A percentile compares a stretch with the other conserved stretches of the same genome.
Evolutionary conservation across 306 rosid species (phyloP).

Genomic region (Castanospermum australe): DNA sequence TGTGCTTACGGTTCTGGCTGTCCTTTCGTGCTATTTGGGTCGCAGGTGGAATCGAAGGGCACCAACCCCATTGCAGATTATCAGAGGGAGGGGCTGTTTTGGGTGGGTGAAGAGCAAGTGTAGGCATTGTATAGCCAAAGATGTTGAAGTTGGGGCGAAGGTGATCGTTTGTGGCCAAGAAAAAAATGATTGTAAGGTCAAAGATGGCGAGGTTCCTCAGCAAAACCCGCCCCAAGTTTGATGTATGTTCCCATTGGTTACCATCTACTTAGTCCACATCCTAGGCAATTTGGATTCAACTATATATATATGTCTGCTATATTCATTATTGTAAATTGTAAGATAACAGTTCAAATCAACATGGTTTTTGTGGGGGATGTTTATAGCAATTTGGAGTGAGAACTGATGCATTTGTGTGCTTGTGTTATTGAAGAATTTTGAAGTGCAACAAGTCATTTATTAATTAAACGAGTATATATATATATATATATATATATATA

Average conservation of each 20-base stretch:
- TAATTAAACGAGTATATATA: too few relatives aligned
- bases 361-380: neutral
- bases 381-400: too few relatives aligned
- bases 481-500: too few relatives aligned
- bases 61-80: conserved; percentile 44
- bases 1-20: conserved; percentile 47
- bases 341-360: neutral
- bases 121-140: conserved; percentile 4
- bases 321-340: neutral
- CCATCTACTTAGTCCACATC: neutral
- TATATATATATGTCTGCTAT: neutral
- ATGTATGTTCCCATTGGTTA: neutral
- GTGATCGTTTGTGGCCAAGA: conserved; percentile 33
- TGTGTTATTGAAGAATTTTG: neutral
- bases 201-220: conserved; percentile 31
- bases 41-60: conserved; percentile 37
- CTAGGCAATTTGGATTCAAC: neutral
- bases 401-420: neutral
- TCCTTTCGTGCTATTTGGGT: conserved; percentile 62
- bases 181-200: conserved; percentile 11
- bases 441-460: neutral
- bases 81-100: conserved; percentile 31
- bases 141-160: conserved; percentile 40
- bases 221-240: conserved; percentile 15
- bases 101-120: conserved; percentile 52